Conservation (phyloP, 2,329 filamentous ascomycete genomes). For the Aspergillus versicolor region DNA sequence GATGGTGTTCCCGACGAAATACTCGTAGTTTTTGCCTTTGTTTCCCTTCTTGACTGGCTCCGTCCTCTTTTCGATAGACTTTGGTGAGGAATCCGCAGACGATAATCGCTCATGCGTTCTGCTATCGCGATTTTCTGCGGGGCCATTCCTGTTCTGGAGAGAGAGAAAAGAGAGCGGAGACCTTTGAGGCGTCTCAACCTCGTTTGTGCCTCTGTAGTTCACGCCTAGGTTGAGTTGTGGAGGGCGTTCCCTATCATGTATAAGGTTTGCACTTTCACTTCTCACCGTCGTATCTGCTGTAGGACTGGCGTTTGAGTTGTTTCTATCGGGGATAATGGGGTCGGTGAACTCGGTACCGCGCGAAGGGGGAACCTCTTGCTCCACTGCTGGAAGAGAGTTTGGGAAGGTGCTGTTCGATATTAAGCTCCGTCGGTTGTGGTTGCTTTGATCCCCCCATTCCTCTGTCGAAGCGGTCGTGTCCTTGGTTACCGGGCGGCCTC, state of each 20-base stretch:
- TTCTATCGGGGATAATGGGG: constrained; percentile 66
- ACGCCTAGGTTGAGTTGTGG: constrained; percentile 60
- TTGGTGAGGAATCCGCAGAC: constrained; percentile 74
- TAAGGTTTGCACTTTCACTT: constrained; percentile 77
- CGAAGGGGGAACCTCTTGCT: constrained; percentile 64
- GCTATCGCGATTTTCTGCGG: constrained; percentile 54
- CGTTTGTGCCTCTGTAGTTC: constrained; percentile 55
- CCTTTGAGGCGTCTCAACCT: constrained; percentile 61
- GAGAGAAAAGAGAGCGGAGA: constrained; percentile 74
- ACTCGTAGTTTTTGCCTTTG: constrained; percentile 77
- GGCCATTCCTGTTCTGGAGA: constrained; percentile 55
- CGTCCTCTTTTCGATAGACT: constrained; percentile 53
- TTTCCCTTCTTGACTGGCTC: constrained; percentile 34
- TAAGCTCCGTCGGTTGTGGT: constrained; percentile 59
- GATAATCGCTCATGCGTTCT: constrained; percentile 79
- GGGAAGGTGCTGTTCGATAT: constrained; percentile 53
- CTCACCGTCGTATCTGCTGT: constrained; percentile 58
- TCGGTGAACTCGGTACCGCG: constrained; percentile 80
- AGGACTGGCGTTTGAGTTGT: constrained; percentile 73
- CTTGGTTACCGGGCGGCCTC: constrained; percentile 54
- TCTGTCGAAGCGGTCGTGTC: constrained; percentile 38
- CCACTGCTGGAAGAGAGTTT: constrained; percentile 36
- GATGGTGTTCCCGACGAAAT: constrained; percentile 88
- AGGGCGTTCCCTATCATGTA: constrained; percentile 58
- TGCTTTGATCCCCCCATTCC: constrained; percentile 45